These are phyloP conservation scores for Lichtheimia ramosa DNA, from an alignment of 371 early-diverging fungal species.

Conservation along the genomic window DNA sequence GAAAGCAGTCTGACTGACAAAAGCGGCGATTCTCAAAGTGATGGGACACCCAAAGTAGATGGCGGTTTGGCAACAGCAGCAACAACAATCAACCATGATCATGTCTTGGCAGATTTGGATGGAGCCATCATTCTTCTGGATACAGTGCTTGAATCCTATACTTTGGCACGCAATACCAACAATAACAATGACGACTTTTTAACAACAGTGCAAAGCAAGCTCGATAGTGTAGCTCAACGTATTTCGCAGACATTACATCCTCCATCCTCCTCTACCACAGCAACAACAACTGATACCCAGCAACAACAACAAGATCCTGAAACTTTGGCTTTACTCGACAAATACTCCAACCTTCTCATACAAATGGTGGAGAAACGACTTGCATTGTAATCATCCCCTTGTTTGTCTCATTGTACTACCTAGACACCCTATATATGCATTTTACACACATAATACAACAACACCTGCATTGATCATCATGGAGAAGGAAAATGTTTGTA, in stretches of 20 bases:
- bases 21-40: too few species aligned
- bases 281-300: not conserved
- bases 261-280: conserved; percentile 1
- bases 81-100: not conserved
- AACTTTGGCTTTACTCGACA: conserved; percentile 16
- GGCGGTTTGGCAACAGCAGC: too few species aligned
- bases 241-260: not conserved
- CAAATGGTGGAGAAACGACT: conserved; percentile 23
- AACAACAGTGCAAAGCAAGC: not conserved
- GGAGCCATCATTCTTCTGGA: conserved; percentile 32
- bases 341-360: conserved; percentile 20
- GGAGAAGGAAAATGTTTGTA: too few species aligned
- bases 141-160: conserved; percentile 24
- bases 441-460: too few species aligned
- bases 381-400: too few species aligned
- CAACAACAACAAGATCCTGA: conserved; percentile 4
- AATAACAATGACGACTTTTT: not conserved
- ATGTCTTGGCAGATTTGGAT: conserved; percentile 30
- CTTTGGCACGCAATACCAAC: not conserved
- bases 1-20: too few species aligned
- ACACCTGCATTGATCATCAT: too few species aligned
- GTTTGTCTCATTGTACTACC: too few species aligned
- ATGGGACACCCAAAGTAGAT: too few species aligned
- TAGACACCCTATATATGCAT: too few species aligned
- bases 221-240: not conserved